These are phyloP conservation scores for Boletus tomentosulus DNA, from an alignment of 768 basidiomycete species.

Conservation along the genomic window DNA sequence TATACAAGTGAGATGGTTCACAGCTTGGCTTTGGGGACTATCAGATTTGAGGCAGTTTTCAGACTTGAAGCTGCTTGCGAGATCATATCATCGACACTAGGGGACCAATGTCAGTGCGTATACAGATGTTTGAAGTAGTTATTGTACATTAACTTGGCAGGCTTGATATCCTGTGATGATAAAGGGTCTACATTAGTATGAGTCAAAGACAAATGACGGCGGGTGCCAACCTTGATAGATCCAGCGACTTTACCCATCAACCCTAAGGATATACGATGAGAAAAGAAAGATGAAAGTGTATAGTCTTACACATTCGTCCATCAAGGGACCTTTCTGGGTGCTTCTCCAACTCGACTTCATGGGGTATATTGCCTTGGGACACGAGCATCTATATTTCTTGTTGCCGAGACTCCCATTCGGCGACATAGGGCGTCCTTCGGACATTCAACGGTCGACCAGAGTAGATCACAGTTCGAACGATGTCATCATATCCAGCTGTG, in stretches of 20 bases:
- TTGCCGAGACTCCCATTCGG: conserved; percentile 68
- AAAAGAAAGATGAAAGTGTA: neutral
- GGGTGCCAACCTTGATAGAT: conserved; percentile 50
- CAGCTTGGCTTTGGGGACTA: conserved; percentile 49
- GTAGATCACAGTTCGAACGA: conserved; percentile 66
- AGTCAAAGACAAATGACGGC: neutral
- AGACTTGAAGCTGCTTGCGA: conserved; percentile 60
- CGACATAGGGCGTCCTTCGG: conserved; percentile 74
- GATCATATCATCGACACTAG: conserved; percentile 80
- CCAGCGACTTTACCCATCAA: conserved; percentile 78
- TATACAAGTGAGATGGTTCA: neutral
- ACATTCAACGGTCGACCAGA: conserved; percentile 80
- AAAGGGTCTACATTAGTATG: conserved; percentile 5
- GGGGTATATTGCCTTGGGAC: conserved; percentile 65
- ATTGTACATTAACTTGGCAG: conserved; percentile 79
- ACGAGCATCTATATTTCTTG: conserved; percentile 58
- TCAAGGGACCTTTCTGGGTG: conserved; percentile 64
- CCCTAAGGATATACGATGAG: conserved; percentile 39
- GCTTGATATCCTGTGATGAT: conserved; percentile 61
- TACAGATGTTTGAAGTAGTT: neutral
- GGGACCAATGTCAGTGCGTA: conserved; percentile 5
- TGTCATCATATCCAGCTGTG: conserved; percentile 73
- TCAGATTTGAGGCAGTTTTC: conserved; percentile 38
- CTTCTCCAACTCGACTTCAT: conserved; percentile 64
- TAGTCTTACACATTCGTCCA: conserved; percentile 53